Evolutionary conservation across 305 asterid genomes (phyloP).

Genomic region (Euphrasia arctica): DNA sequence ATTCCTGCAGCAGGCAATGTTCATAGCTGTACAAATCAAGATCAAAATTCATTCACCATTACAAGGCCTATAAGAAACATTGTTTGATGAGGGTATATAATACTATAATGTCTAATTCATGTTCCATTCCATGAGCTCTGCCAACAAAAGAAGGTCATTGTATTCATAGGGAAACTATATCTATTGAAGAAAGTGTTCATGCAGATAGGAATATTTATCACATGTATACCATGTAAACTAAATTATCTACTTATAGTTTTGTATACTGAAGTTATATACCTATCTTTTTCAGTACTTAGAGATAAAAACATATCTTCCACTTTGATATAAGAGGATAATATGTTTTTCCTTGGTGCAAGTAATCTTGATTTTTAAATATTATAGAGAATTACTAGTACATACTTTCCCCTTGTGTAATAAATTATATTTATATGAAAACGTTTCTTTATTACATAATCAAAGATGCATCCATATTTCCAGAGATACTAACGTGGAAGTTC

Average conservation of each 20-base stretch:
- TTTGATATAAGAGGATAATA: no score
- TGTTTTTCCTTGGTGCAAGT: no score
- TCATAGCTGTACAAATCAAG: slow-evolving; percentile 85
- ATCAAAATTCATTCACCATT: slow-evolving; percentile 56
- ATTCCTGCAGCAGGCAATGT: slow-evolving; percentile 74
- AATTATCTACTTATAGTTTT: background rate
- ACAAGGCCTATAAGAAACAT: background rate
- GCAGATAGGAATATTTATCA: background rate
- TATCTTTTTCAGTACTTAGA: no score
- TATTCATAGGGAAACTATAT: slow-evolving; percentile 1
- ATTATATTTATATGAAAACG: background rate
- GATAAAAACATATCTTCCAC: background rate
- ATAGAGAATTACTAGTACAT: background rate
- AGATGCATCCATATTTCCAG: slow-evolving; percentile 8
- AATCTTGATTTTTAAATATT: no score
- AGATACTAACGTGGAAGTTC: background rate
- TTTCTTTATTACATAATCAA: background rate
- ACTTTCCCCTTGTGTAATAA: background rate
- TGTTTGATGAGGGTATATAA: no score
- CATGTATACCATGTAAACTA: background rate
- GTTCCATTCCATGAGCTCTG: no score
- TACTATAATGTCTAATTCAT: no score
- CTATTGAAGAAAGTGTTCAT: background rate
- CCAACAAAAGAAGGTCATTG: background rate
- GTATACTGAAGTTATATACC: no score